phyloP scores from a whole-genome alignment of 2,329 filamentous ascomycete genomes.

The Sarocladium brachiariae region DNA sequence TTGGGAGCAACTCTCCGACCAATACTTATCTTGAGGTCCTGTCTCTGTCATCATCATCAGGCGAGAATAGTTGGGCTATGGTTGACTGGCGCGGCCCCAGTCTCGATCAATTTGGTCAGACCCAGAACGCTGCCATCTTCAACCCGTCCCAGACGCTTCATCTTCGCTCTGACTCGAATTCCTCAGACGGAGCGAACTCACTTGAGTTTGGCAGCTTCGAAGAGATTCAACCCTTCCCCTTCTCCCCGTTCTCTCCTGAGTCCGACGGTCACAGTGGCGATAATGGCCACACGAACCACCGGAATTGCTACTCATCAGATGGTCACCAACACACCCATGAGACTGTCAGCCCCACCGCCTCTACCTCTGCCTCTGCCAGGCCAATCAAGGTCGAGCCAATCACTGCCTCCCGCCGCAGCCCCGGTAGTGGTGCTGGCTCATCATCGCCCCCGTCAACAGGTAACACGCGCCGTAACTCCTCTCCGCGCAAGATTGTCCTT shows the following conservation, averaged over 20 bases:
- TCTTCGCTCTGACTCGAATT: slow-evolving; percentile 79
- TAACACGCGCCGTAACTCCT: slow-evolving; percentile 57
- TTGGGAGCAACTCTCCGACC: slow-evolving; percentile 39
- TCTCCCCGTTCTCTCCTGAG: slow-evolving; percentile 74
- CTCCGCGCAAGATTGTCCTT: slow-evolving; percentile 60
- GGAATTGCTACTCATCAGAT: slow-evolving; percentile 56
- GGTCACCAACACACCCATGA: slow-evolving; percentile 42
- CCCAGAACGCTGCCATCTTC: slow-evolving; percentile 65
- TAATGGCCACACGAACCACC: slow-evolving; percentile 39
- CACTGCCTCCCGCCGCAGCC: slow-evolving; percentile 48
- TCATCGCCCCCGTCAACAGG: slow-evolving; percentile 56
- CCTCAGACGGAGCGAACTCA: slow-evolving; percentile 63
- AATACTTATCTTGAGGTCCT: slow-evolving; percentile 71
- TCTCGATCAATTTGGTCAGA: slow-evolving; percentile 49
- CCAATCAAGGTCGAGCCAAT: slow-evolving; percentile 52
- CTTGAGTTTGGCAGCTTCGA: slow-evolving; percentile 73
- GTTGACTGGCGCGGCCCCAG: slow-evolving; percentile 70
- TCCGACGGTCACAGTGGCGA: slow-evolving; percentile 69
- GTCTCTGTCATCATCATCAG: slow-evolving; percentile 73
- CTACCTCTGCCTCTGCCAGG: slow-evolving; percentile 60
- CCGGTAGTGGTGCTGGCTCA: slow-evolving; percentile 46
- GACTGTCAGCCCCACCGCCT: slow-evolving; percentile 60
- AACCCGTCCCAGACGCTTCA: slow-evolving; percentile 89
- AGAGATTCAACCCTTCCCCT: slow-evolving; percentile 63
- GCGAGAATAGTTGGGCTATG: slow-evolving; percentile 73